Percentiles rank a stretch among this genome's conserved stretches.
phyloP scores from a whole-genome alignment of 2,329 filamentous ascomycete species.

The Teratosphaeria zuluensis region DNA sequence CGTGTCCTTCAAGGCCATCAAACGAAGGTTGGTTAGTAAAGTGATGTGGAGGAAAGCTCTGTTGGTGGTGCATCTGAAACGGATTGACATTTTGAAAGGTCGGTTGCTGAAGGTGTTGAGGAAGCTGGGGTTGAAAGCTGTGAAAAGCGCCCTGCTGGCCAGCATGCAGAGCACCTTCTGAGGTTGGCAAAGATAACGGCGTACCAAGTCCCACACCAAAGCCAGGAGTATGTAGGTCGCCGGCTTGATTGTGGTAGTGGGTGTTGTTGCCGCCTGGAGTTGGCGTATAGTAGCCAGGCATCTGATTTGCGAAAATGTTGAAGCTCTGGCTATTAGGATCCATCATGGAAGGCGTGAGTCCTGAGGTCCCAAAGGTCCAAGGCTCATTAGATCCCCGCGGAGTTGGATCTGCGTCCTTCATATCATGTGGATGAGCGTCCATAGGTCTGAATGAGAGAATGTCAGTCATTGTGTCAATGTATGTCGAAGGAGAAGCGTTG shows the following conservation, averaged over 20 bases:
- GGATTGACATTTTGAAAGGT: slow-evolving; percentile 57
- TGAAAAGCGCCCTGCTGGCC: slow-evolving; percentile 50
- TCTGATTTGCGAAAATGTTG: slow-evolving; percentile 66
- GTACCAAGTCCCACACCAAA: slow-evolving; percentile 60
- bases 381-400: slow-evolving; percentile 69
- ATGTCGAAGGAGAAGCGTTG: neutral
- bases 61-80: slow-evolving; percentile 47
- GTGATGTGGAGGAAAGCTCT: slow-evolving; percentile 63
- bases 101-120: slow-evolving; percentile 46
- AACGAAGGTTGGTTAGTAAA: slow-evolving; percentile 77
- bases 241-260: slow-evolving; percentile 68
- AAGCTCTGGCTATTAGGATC: slow-evolving; percentile 80
- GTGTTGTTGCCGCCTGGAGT: slow-evolving; percentile 73
- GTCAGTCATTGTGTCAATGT: slow-evolving; percentile 8
- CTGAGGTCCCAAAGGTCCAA: slow-evolving; percentile 48
- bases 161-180: slow-evolving; percentile 54
- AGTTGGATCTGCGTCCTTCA: slow-evolving; percentile 74
- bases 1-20: slow-evolving; percentile 57
- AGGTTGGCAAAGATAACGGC: slow-evolving; percentile 70
- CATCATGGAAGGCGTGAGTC: slow-evolving; percentile 76
- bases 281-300: slow-evolving; percentile 77
- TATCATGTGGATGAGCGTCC: slow-evolving; percentile 20
- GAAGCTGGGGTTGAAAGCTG: slow-evolving; percentile 52
- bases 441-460: slow-evolving; percentile 10
- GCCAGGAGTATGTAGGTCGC: slow-evolving; percentile 78